Evolutionary conservation across 2,329 filamentous ascomycete genomes (phyloP).

Genomic region (Coccinonectria pachysandricola): DNA sequence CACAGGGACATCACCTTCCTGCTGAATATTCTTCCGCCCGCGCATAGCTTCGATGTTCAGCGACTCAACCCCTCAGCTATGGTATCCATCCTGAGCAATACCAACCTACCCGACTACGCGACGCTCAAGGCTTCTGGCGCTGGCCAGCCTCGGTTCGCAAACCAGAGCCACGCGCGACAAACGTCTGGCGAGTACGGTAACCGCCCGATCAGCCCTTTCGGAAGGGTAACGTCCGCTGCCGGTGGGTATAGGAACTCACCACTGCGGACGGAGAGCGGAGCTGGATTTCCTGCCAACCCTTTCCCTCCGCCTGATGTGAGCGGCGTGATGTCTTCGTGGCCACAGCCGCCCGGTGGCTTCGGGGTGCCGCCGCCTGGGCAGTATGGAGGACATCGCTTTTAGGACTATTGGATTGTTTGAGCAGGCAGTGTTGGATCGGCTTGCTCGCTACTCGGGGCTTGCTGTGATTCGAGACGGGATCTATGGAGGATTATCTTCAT

Average conservation of each 20-base stretch:
- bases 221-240: conserved; percentile 28
- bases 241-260: conserved; percentile 42
- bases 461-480: no score
- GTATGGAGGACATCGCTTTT: conserved; percentile 28
- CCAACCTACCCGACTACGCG: conserved; percentile 52
- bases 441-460: neutral
- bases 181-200: conserved; percentile 32
- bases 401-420: conserved; percentile 1
- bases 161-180: conserved; percentile 29
- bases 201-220: conserved; percentile 40
- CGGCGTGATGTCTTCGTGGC: conserved; percentile 18
- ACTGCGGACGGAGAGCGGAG: conserved; percentile 34
- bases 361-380: conserved; percentile 24
- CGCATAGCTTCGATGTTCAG: conserved; percentile 60
- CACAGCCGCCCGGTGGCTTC: conserved; percentile 20
- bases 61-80: conserved; percentile 62
- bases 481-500: conserved; percentile 10
- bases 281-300: conserved; percentile 17
- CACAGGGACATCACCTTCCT: conserved; percentile 58
- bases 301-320: conserved; percentile 21
- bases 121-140: conserved; percentile 40
- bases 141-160: conserved; percentile 24
- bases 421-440: conserved; percentile 2
- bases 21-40: conserved; percentile 63
- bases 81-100: conserved; percentile 61